Evolutionary conservation across 2,329 filamentous ascomycete species (phyloP).

Genomic region (Colletotrichum lupini): DNA sequence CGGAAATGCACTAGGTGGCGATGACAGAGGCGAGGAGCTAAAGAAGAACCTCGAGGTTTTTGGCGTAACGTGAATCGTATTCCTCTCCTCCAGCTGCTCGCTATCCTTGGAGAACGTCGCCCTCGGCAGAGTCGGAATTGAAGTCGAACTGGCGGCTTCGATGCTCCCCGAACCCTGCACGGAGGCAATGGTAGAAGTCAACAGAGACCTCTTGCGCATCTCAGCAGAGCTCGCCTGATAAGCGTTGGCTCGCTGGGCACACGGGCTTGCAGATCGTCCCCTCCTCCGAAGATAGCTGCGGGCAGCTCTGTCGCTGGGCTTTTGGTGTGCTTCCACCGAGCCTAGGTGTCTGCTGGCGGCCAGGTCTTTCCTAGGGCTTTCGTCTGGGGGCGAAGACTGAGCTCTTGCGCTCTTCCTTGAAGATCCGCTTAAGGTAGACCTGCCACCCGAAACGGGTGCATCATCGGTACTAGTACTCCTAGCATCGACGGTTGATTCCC

Average conservation of each 20-base stretch:
- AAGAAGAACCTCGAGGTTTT: constrained; percentile 7
- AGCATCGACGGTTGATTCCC: background rate
- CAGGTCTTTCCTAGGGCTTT: background rate
- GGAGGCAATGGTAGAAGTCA: constrained; percentile 10
- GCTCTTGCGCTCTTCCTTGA: constrained; percentile 9
- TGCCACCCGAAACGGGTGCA: background rate
- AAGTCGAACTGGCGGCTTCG: background rate
- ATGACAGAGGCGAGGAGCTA: constrained; percentile 51
- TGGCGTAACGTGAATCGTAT: background rate
- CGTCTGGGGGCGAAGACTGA: constrained; percentile 13
- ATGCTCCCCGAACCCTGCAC: background rate
- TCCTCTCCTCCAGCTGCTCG: background rate
- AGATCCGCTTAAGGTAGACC: background rate
- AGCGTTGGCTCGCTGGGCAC: constrained; percentile 7
- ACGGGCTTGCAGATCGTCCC: constrained; percentile 21
- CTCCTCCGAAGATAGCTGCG: constrained; percentile 36
- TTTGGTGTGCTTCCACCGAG: background rate
- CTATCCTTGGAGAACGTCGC: background rate
- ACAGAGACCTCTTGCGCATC: constrained; percentile 19
- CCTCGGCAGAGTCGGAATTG: background rate
- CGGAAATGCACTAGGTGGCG: constrained; percentile 40
- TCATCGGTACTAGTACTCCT: background rate
- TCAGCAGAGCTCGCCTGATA: constrained; percentile 21
- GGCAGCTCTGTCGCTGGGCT: constrained; percentile 32
- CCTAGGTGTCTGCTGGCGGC: constrained; percentile 15